A percentile compares a stretch with the other conserved stretches of the same genome.
These are phyloP conservation scores for Xylaria sp. DNA, from an alignment of 2,329 filamentous ascomycete species.

Conservation along the genomic window DNA sequence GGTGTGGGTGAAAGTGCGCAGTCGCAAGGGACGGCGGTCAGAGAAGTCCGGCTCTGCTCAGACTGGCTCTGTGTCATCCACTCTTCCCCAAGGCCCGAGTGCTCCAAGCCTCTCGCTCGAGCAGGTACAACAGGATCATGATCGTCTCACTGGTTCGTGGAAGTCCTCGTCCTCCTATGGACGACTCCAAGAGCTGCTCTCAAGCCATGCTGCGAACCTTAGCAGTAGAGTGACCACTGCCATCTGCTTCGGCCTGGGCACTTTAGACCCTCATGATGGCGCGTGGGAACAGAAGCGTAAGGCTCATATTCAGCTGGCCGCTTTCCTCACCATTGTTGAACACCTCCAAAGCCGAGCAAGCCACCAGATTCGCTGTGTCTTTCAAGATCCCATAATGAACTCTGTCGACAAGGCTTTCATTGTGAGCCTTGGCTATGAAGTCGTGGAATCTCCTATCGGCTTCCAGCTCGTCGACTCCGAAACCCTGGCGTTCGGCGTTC, in stretches of 20 bases:
- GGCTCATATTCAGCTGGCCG: slow-evolving; percentile 64
- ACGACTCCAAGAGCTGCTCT: slow-evolving; percentile 52
- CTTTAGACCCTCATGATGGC: slow-evolving; percentile 63
- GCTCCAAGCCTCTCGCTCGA: slow-evolving; percentile 40
- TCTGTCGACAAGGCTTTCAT: slow-evolving; percentile 63
- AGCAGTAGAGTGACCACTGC: slow-evolving; percentile 53
- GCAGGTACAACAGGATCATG: slow-evolving; percentile 44
- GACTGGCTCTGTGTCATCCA: background rate
- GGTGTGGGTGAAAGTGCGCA: slow-evolving; percentile 42
- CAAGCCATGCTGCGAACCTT: slow-evolving; percentile 23
- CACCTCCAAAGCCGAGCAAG: slow-evolving; percentile 35
- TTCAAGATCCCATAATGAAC: slow-evolving; percentile 67
- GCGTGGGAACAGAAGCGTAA: slow-evolving; percentile 58
- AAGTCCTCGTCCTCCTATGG: slow-evolving; percentile 47
- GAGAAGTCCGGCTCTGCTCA: background rate
- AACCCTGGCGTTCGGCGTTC: slow-evolving; percentile 71
- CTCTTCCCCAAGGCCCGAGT: slow-evolving; percentile 2
- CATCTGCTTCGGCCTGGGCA: slow-evolving; percentile 66
- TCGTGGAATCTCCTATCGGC: slow-evolving; percentile 63
- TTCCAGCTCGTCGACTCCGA: slow-evolving; percentile 60
- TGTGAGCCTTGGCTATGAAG: slow-evolving; percentile 62
- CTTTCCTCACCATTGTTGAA: slow-evolving; percentile 61
- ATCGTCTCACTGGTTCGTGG: slow-evolving; percentile 43
- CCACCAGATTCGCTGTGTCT: slow-evolving; percentile 56
- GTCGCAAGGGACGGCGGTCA: slow-evolving; percentile 38